These are phyloP conservation scores for Syzygium aromaticum DNA, from an alignment of 345 rosid species.

Conservation along the genomic window DNA sequence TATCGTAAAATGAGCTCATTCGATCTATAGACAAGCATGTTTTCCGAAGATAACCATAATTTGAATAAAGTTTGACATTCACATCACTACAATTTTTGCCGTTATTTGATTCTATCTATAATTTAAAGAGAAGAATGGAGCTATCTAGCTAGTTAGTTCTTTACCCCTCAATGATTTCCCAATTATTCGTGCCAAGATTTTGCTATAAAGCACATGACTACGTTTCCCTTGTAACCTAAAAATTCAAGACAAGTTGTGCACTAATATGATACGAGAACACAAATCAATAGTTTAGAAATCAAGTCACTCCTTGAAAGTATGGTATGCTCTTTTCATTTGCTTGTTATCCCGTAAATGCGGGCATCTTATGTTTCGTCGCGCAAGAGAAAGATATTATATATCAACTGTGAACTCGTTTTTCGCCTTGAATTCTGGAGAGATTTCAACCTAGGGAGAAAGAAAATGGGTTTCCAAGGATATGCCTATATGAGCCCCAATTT, in stretches of 20 bases:
- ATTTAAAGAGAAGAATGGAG: background rate
- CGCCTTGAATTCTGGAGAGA: background rate
- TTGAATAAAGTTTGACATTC: background rate
- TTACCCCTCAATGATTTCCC: background rate
- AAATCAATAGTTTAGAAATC: background rate
- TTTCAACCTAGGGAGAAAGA: background rate
- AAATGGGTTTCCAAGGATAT: background rate
- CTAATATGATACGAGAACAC: background rate
- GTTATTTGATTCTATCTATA: too few relatives aligned
- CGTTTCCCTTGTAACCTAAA: background rate
- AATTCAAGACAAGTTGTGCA: background rate
- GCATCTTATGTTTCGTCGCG: rapidly evolving
- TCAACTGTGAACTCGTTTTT: background rate
- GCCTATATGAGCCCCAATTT: background rate
- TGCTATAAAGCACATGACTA: background rate
- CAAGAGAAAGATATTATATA: background rate
- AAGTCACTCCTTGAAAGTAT: rapidly evolving
- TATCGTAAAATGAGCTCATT: background rate
- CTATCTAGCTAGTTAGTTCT: background rate
- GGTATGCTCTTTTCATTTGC: rapidly evolving
- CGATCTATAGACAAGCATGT: background rate
- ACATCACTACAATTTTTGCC: background rate
- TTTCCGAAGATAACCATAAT: background rate
- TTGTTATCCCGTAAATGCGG: background rate
- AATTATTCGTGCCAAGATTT: background rate